Evolutionary conservation across 495 filamentous ascomycete genomes (phyloP), one percentile per base, ranked within the genome.

Genomic region (Aeminium ludgeri): DNA sequence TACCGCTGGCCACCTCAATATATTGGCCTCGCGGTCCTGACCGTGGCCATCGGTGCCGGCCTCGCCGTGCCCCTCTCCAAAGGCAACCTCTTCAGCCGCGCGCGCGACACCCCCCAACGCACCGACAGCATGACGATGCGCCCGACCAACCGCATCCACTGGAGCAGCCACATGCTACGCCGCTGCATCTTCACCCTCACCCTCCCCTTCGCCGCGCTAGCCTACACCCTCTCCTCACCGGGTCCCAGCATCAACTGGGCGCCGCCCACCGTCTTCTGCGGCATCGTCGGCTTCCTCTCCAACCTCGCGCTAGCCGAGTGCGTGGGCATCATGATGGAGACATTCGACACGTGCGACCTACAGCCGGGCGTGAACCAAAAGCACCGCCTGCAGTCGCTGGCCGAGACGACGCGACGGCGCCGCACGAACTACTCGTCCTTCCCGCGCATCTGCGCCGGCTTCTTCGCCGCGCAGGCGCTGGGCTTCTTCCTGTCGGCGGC

Each of bases 241-340:
- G 78, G 81, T 0, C 66, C 66, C 8, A 62, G 64, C 2, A 59
- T 69, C 10, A 72, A 67, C 32, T 70, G 70, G 31, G 68, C 69
- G 25, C 55, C 76, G 7, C 80, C 80, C 1, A 71, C 70, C n/a
- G 37, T 78, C 20, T 72, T 84, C 44, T 78, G 77, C 11, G 73
- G 69, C 2, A 46, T 74, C 17, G 69, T 83, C 13, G 76, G 74
- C 10, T 78, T 80, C 45, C 63, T 80, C 11, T 76, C 73, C 2
- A 75, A 73, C 30, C 68, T 86, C 17, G 79, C 76, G 20, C 75
- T 85, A 31, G 71, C 80, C 8, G 81, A 86, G 57, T 82, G 78
- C 56, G 67, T 77, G 44, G 75, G 79, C 3, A 60, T 86, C 37
- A 66, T 86, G 58, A 85, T 83, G 81, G 80, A 86, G 51, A 75